Conservation (phyloP, 2,329 filamentous ascomycete species). For the Xylariaceae sp. region DNA sequence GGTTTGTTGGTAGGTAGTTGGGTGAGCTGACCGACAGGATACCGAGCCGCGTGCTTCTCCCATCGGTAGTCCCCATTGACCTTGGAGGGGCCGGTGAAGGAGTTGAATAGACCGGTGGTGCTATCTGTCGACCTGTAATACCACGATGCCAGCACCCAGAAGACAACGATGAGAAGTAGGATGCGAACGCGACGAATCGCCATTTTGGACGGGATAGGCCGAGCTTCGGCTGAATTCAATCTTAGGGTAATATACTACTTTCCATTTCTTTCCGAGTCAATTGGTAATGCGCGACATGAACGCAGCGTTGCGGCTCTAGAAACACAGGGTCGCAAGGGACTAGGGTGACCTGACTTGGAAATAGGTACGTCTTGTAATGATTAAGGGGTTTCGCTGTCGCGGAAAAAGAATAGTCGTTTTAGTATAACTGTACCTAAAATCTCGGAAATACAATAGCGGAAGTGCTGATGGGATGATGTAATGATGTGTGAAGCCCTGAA, state of each 20-base stretch:
- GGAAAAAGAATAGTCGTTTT: too few relatives aligned
- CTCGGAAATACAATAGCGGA: too few relatives aligned
- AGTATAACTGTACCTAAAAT: too few relatives aligned
- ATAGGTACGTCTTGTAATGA: too few relatives aligned
- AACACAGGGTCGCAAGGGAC: too few relatives aligned
- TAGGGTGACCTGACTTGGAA: too few relatives aligned
- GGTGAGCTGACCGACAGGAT: conserved; percentile 31
- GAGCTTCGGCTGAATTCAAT: conserved; percentile 2
- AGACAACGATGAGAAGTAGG: conserved; percentile 25
- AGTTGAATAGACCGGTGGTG: conserved; percentile 13
- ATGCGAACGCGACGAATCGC: conserved; percentile 29
- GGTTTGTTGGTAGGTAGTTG: conserved; percentile 35
- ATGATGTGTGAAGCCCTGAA: too few relatives aligned
- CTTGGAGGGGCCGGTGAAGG: conserved; percentile 7
- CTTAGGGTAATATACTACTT: neutral
- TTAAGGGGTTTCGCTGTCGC: too few relatives aligned
- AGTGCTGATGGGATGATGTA: too few relatives aligned
- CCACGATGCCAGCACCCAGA: conserved; percentile 31
- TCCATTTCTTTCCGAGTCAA: conserved; percentile 11
- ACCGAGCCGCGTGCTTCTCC: conserved; percentile 33
- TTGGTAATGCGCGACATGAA: neutral
- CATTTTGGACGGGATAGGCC: conserved; percentile 20
- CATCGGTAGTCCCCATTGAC: conserved; percentile 21
- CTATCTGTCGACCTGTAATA: conserved; percentile 27
- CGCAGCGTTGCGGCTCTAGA: too few relatives aligned